Conservation (phyloP, 1,284 basidiomycete species). For the Ceraceosorus guamensis region DNA sequence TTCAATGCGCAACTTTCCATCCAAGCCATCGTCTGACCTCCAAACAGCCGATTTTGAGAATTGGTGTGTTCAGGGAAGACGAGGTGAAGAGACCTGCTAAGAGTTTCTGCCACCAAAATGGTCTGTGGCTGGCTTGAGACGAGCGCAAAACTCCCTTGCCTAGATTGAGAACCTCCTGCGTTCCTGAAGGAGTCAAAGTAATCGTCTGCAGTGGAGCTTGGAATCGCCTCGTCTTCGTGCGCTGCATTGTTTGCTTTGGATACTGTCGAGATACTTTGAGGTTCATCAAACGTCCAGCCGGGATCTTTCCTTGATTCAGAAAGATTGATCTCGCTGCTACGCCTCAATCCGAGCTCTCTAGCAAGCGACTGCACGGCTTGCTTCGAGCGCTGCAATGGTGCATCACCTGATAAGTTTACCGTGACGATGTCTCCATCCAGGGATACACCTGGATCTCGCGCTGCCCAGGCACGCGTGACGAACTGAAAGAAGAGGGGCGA, state of each 20-base stretch:
- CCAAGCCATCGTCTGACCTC: slow-evolving; percentile 40
- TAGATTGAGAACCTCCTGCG: too few species aligned
- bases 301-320: too few species aligned
- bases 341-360: not conserved
- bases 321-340: too few species aligned
- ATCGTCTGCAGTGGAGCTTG: too few species aligned
- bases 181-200: too few species aligned
- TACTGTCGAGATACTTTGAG: too few species aligned
- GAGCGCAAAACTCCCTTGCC: too few species aligned
- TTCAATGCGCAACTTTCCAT: slow-evolving; percentile 34
- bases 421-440: not conserved
- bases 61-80: slow-evolving; percentile 28
- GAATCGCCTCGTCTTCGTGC: too few species aligned
- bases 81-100: not conserved
- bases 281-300: too few species aligned
- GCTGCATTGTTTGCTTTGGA: too few species aligned
- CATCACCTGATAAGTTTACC: slow-evolving; percentile 5
- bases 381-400: slow-evolving; percentile 1
- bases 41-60: slow-evolving; percentile 26
- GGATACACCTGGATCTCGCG: not conserved
- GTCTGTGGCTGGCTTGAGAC: too few species aligned
- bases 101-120: too few species aligned
- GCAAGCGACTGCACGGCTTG: not conserved
- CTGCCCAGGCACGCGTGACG: slow-evolving; percentile 2
- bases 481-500: not conserved